Base-by-base conservation (phyloP, 176 grass and related monocot genomes). In the Chloris gayana region DNA sequence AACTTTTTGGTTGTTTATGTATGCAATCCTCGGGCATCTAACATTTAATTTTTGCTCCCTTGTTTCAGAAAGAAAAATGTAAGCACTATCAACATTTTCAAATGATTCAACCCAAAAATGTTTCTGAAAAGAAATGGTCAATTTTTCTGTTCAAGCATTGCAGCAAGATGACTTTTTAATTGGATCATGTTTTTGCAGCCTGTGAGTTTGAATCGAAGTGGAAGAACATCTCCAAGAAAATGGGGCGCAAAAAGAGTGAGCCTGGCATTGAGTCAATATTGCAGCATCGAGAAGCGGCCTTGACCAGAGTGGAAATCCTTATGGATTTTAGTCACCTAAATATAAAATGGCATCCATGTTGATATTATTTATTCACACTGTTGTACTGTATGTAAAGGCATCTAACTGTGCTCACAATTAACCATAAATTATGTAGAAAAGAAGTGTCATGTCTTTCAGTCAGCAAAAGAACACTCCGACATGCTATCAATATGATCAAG, bases 181-280 rank as follows among this genome's bases (percentile, higher is more conserved):
- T 14, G 3, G 1, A 18, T 67, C 47, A 9, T 76, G 45, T 15
- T 72, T 34, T 69, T 77, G 46, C 56, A 97, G 89, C 95, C 38
- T 90, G 85, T 63, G 77, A 80, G 32, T 94, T 92, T 70, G 91
- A 97, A 85, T 94, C 85, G 22, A 92, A 79, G 85, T 94, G 92
- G 95, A 97, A 94, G 53, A 94, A 72, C 74, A 85, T 84, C 60
- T 92, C 95, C 22, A 29, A 68, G 42, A 94, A 90, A 87, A 83
- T 88, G 76, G 17, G 72, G 65, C 85, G 85, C 24, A 97, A 97
- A 86, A 85, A 32, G 61, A 87, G 80, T 12, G 85, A 88, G 29
- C 76, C 62, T 56, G 29, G 80, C 39, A 50, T 69, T 25, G 83
- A 85, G 22, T 59, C 92, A 42, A 58, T 90, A 39, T 78, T 97